Evolutionary conservation across 495 filamentous ascomycete genomes (phyloP).

Genomic region (Lindgomyces ingoldianus): DNA sequence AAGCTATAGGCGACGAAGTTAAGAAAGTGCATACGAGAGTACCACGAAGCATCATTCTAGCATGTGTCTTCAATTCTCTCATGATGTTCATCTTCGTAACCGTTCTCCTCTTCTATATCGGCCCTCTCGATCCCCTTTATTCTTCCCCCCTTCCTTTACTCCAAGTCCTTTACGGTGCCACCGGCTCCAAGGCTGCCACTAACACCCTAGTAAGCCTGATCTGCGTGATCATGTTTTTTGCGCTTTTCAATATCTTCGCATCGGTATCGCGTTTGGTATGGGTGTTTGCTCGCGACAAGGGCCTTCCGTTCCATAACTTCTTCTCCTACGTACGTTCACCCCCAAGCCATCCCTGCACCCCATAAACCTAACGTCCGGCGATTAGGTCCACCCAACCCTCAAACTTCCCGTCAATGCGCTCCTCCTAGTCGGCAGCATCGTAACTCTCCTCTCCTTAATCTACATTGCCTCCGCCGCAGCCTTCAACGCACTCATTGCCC

Average conservation of each 20-base stretch:
- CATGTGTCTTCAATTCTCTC: conserved; percentile 11
- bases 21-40: conserved; percentile 29
- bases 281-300: conserved; percentile 37
- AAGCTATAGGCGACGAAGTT: conserved; percentile 32
- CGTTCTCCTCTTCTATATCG: conserved; percentile 28
- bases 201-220: conserved; percentile 18
- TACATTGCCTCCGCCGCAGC: conserved; percentile 37
- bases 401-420: conserved; percentile 49
- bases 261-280: conserved; percentile 36
- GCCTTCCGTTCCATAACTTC: conserved; percentile 34
- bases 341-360: background rate
- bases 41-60: conserved; percentile 29
- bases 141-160: conserved; percentile 24
- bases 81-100: conserved; percentile 29
- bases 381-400: conserved; percentile 41
- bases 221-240: conserved; percentile 18
- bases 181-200: conserved; percentile 27
- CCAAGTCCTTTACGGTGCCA: conserved; percentile 27
- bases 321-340: conserved; percentile 35
- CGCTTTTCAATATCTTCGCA: conserved; percentile 32
- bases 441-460: conserved; percentile 45
- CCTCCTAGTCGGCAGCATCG: conserved; percentile 43
- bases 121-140: conserved; percentile 15
- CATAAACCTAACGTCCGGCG: too few species aligned
- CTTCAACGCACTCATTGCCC: conserved; percentile 40